A percentile compares a stretch with the other conserved stretches of the same genome.
phyloP scores from a whole-genome alignment of 768 basidiomycete species.

The Gautieria morchelliformis region DNA sequence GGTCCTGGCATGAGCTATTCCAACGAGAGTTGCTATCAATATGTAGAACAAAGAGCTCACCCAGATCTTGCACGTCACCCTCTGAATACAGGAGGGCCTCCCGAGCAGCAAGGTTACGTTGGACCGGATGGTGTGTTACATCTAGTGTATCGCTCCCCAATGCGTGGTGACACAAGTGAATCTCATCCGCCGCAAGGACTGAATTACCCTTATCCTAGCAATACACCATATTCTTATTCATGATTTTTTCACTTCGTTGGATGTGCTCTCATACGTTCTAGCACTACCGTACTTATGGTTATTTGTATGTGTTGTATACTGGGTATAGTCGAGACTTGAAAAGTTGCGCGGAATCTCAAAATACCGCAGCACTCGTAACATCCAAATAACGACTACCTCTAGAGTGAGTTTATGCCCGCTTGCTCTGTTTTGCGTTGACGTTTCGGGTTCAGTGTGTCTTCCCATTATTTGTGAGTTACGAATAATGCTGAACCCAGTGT shows the following conservation, averaged over 20 bases:
- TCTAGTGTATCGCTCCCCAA: not conserved
- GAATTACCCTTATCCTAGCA: not conserved
- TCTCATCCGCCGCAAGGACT: not conserved
- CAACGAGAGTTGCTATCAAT: not conserved
- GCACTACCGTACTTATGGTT: too few species aligned
- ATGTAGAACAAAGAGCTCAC: not conserved
- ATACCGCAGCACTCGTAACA: too few species aligned
- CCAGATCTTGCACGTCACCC: not conserved
- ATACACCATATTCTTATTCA: slow-evolving; percentile 3
- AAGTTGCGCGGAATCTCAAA: too few species aligned
- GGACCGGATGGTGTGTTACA: not conserved
- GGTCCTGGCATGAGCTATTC: not conserved
- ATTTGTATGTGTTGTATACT: too few species aligned
- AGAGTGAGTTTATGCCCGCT: not conserved
- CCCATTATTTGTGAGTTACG: slow-evolving; percentile 24
- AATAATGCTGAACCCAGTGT: not conserved
- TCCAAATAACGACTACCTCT: not conserved
- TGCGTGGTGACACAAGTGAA: not conserved
- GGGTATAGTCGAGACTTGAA: too few species aligned
- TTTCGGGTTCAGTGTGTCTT: slow-evolving; percentile 21
- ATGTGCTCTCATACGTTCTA: not conserved
- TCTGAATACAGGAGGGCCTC: not conserved
- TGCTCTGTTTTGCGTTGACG: not conserved
- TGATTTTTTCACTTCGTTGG: not conserved
- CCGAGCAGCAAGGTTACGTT: not conserved